Conservation (phyloP, 208 protist genomes). For the Acanthamoeba culbertsoni region DNA sequence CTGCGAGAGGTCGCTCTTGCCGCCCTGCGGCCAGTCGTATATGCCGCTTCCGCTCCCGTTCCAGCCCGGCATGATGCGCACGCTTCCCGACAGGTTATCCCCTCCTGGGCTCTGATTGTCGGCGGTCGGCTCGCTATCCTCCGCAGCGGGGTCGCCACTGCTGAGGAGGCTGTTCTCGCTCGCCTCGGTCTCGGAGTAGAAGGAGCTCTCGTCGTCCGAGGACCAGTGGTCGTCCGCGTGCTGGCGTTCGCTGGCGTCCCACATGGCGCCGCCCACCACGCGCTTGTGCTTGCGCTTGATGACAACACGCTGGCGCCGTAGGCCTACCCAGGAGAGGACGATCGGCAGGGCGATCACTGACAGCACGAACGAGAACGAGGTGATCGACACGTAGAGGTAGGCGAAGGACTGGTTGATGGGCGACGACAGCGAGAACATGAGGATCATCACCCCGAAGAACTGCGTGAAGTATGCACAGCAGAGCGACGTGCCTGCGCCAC, state of each 20-base stretch:
- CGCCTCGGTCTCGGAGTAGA: background rate
- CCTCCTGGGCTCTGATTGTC: background rate
- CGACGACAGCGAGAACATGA: background rate
- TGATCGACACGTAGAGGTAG: background rate
- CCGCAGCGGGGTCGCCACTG: background rate
- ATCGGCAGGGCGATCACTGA: background rate
- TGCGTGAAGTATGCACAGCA: background rate
- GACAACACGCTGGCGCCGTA: background rate
- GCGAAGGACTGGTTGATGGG: background rate
- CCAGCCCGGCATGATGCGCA: background rate
- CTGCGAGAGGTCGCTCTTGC: too few species aligned
- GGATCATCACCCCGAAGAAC: background rate
- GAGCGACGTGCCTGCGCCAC: background rate
- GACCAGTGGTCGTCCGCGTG: background rate
- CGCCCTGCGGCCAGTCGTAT: background rate
- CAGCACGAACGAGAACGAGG: background rate
- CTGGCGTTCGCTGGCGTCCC: background rate
- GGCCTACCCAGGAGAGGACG: background rate
- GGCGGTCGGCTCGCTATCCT: background rate
- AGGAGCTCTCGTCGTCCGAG: constrained; percentile 26
- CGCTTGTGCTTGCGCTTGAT: background rate
- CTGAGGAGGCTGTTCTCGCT: background rate
- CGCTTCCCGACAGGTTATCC: background rate
- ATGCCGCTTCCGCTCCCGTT: background rate
- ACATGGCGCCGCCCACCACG: background rate